Conservation (phyloP, 139 green algal genomes). For the Gonium pectorale region DNA sequence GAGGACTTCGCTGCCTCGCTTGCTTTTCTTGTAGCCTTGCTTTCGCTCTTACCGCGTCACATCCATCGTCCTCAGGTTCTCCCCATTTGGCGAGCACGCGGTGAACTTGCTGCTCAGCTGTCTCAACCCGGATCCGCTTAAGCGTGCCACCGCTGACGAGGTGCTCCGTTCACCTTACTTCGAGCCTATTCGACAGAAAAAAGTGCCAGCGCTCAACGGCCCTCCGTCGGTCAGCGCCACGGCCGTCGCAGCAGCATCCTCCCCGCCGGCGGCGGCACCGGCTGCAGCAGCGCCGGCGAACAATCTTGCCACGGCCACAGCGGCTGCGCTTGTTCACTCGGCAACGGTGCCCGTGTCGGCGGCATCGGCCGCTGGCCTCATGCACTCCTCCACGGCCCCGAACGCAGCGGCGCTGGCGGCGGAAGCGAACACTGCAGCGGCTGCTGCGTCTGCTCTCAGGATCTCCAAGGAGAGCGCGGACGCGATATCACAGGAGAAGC, state of each 20-base stretch:
- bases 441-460: too few species aligned
- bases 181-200: conserved; percentile 11
- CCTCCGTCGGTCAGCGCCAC: not conserved
- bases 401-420: too few species aligned
- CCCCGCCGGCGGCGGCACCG: not conserved
- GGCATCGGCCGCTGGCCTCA: too few species aligned
- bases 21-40: too few species aligned
- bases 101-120: conserved; percentile 27
- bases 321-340: not conserved
- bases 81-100: conserved; percentile 10
- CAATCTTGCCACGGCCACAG: not conserved
- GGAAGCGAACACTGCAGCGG: too few species aligned
- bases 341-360: not conserved
- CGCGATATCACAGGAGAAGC: too few species aligned
- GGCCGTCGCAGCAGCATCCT: not conserved
- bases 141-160: conserved; percentile 41
- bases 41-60: too few species aligned
- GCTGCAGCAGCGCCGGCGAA: not conserved
- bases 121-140: conserved; percentile 41
- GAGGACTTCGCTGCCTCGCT: too few species aligned
- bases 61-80: too few species aligned
- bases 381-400: not conserved
- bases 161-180: conserved; percentile 33
- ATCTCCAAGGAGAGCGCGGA: too few species aligned
- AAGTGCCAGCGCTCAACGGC: conserved; percentile 3